A percentile compares a stretch with the other conserved stretches of the same genome.
Evolutionary conservation across 2,329 filamentous ascomycete genomes (phyloP).

Genomic region (Microsporum ferrugineum): DNA sequence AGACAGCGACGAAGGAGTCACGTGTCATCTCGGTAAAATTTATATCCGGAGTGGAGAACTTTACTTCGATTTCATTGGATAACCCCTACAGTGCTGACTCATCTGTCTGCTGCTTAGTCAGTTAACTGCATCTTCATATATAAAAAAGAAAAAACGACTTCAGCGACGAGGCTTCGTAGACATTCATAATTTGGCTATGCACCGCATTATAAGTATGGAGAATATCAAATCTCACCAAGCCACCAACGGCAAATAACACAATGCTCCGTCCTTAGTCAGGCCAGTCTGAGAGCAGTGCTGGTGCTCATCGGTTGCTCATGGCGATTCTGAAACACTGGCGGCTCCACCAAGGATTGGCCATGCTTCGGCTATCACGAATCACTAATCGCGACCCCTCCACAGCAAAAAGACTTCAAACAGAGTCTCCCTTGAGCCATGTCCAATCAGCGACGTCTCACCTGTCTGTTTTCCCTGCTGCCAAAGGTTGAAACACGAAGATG

Average conservation of each 20-base stretch:
- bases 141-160: too few species aligned
- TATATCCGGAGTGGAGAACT: too few species aligned
- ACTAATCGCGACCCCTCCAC: not conserved
- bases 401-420: not conserved
- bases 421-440: not conserved
- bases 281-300: not conserved
- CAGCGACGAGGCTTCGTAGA: too few species aligned
- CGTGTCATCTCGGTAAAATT: too few species aligned
- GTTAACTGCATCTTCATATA: too few species aligned
- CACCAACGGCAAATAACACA: not conserved
- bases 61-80: too few species aligned
- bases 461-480: not conserved
- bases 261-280: not conserved
- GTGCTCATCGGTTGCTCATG: not conserved
- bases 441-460: not conserved
- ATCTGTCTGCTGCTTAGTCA: too few species aligned
- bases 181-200: too few species aligned
- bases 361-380: constrained; percentile 1
- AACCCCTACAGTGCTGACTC: too few species aligned
- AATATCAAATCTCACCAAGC: not conserved
- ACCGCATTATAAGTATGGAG: too few species aligned
- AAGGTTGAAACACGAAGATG: not conserved
- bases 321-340: not conserved
- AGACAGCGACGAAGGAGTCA: too few species aligned
- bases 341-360: not conserved